Base-by-base conservation (phyloP, 1,139 yeast genomes). In the Hansenula lynferdii region DNA sequence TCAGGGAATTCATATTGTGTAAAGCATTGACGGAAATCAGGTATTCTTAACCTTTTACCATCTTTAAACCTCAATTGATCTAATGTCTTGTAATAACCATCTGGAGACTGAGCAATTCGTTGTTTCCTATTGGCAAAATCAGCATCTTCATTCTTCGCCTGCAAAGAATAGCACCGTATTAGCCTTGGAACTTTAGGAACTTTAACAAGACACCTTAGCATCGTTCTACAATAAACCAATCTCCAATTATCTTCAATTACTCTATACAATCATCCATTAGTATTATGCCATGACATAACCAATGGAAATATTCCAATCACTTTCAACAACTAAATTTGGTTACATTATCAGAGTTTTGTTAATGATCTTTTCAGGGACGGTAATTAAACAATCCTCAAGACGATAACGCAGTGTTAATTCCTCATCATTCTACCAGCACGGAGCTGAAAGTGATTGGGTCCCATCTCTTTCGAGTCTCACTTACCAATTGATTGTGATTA, bases 71-170 rank as follows among this genome's bases (percentile, higher is more conserved):
- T 39, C 3, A 44, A 16, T 2, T 39, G 18, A 3, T 37, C 14
- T n/a, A 54, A 28, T 1, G 41, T 24, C n/a, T 58, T 58, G 28
- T 56, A 56, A 19, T 34, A 45, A 23, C 35, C 23, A 4, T 35
- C n/a, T 19, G 42, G 44, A 4, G 29, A 17, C 15, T 34, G 19
- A 16, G 30, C 25, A 16, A 50, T 39, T 2, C 12, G 11, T 1
- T 43, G 23, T 40, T 66, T 69, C 26, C 75, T 54, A 39, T 61
- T 60, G 17, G 72, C 69, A 54, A 67, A 69, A 41, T 70, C 75
- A 0, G 61, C 49, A n/a, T 62, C 62, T 31, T 60, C 67, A 18
- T 51, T 50, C 19, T 51, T 56, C 16, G 47, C 46, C 2, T 36
- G 37, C 19, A 50, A 35, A 2, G 51, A 47, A 12, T 51, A 49